Evolutionary conservation across 208 protist genomes (phyloP).

Genomic region (Vickermania spadyakhi): DNA sequence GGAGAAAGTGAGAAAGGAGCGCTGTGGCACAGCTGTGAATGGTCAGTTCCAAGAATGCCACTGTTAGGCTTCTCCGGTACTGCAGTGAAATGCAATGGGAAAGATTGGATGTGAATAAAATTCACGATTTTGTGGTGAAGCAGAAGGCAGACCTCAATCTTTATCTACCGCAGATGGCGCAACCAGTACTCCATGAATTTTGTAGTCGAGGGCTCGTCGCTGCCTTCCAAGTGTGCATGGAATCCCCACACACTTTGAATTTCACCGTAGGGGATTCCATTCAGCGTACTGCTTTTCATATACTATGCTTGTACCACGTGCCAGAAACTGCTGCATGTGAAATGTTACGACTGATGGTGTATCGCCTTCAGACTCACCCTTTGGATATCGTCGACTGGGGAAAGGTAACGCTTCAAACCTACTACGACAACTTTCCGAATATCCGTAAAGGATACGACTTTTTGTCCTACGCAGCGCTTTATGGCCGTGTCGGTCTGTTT

Average conservation of each 20-base stretch:
- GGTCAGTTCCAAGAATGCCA: too few species aligned
- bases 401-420: not conserved
- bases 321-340: not conserved
- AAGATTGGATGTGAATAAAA: not conserved
- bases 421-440: not conserved
- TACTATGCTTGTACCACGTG: not conserved
- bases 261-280: not conserved
- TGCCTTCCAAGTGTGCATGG: not conserved
- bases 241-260: not conserved
- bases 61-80: too few species aligned
- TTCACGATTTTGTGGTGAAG: not conserved
- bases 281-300: not conserved
- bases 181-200: not conserved
- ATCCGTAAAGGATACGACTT: not conserved
- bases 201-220: not conserved
- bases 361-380: not conserved
- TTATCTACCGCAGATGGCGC: not conserved
- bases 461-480: slow-evolving; percentile 12
- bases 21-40: too few species aligned
- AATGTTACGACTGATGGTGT: not conserved
- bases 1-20: too few species aligned
- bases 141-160: not conserved
- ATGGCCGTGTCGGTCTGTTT: not conserved
- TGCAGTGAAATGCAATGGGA: too few species aligned
- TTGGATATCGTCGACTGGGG: not conserved